Evolutionary conservation across 768 basidiomycete species (phyloP).

Genomic region (Leucosporidium creatinivorum): DNA sequence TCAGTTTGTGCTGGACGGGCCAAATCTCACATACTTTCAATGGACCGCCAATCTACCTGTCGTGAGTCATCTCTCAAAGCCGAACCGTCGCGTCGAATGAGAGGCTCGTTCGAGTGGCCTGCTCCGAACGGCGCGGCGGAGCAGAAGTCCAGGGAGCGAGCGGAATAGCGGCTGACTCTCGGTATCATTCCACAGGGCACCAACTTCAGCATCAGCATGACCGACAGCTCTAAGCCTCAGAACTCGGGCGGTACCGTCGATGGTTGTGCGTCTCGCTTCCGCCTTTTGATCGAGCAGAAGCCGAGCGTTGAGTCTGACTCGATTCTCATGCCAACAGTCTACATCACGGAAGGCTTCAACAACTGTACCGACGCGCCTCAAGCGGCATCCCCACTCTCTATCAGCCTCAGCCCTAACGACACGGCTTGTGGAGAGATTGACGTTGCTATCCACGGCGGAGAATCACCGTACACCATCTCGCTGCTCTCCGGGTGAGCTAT

Average conservation of each 20-base stretch:
- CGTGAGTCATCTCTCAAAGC: neutral
- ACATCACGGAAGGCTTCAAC: slow-evolving; percentile 2
- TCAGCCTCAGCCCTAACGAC: slow-evolving; percentile 3
- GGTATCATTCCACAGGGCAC: slow-evolving; percentile 11
- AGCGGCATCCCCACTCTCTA: neutral
- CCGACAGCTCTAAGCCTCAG: slow-evolving; percentile 13
- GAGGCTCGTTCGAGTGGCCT: neutral
- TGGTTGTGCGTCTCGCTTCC: slow-evolving; percentile 9
- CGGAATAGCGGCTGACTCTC: no score
- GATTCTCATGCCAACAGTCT: neutral
- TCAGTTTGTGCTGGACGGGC: neutral
- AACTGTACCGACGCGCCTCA: slow-evolving; percentile 2
- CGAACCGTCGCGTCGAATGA: neutral
- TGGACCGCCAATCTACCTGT: neutral
- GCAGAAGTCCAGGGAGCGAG: neutral
- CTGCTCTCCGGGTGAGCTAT: slow-evolving; percentile 2
- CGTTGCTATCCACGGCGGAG: slow-evolving; percentile 9
- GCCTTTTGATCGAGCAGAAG: neutral
- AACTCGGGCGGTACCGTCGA: slow-evolving; percentile 19
- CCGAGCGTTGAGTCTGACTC: neutral
- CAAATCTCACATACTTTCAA: neutral
- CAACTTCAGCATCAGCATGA: slow-evolving; percentile 15
- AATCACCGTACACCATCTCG: slow-evolving; percentile 13
- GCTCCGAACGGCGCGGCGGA: no score
- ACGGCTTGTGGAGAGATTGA: slow-evolving; percentile 18